Evolutionary conservation across 306 rosid genomes (phyloP).

Genomic region (Cicer yamashitae): DNA sequence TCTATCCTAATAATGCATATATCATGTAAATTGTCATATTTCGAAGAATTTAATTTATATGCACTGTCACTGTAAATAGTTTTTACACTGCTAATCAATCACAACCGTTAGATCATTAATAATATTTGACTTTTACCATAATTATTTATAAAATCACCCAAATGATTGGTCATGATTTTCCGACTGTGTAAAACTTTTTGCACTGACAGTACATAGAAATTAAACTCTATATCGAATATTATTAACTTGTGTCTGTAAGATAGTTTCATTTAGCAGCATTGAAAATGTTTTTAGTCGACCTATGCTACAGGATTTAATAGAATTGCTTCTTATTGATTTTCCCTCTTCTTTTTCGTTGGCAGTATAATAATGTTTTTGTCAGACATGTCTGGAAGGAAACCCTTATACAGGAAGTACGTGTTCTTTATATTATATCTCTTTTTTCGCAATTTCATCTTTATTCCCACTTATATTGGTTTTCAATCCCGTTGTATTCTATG

Average conservation of each 20-base stretch:
- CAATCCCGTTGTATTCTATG: constrained; percentile 41
- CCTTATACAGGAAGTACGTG: constrained; percentile 92
- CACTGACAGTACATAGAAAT: too few species aligned
- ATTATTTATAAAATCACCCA: too few species aligned
- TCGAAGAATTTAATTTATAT: neutral
- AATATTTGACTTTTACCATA: too few species aligned
- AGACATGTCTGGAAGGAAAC: constrained; percentile 91
- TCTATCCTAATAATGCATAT: constrained; percentile 21
- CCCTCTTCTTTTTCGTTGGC: constrained; percentile 52
- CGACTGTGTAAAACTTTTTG: too few species aligned
- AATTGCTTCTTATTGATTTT: constrained; percentile 40
- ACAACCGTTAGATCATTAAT: too few species aligned
- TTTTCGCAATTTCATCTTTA: constrained; percentile 36
- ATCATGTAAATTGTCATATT: constrained; percentile 29
- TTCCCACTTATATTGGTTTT: constrained; percentile 35
- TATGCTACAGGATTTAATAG: constrained; percentile 17
- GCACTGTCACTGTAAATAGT: too few species aligned
- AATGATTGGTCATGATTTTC: too few species aligned
- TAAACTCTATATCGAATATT: constrained; percentile 20
- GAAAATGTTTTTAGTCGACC: constrained; percentile 6
- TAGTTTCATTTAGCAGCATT: constrained; percentile 17
- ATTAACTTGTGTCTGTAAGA: constrained; percentile 13
- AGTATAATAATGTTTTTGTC: constrained; percentile 87
- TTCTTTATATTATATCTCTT: constrained; percentile 32
- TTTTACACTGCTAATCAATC: too few species aligned